Percentiles rank a stretch among this genome's conserved stretches.
Conservation (phyloP, 768 basidiomycete species). For the Pleurotus salmoneostramineus region DNA sequence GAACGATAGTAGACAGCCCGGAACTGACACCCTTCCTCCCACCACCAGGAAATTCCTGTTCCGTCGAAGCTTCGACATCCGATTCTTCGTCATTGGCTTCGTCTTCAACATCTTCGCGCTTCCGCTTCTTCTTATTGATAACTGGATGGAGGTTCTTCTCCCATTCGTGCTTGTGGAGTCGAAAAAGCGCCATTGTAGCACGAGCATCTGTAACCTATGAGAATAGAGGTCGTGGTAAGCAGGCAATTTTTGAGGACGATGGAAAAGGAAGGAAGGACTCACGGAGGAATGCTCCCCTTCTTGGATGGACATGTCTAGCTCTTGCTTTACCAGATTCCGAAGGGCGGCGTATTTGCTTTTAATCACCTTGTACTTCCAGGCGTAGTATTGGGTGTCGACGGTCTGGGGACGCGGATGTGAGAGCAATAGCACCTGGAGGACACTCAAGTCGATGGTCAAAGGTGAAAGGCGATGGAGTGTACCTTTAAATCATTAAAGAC, state of each 20-base stretch:
- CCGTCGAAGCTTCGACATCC: slow-evolving; percentile 13
- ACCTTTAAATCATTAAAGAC: slow-evolving; percentile 89
- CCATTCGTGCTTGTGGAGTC: slow-evolving; percentile 80
- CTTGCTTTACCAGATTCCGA: slow-evolving; percentile 74
- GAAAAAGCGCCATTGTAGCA: slow-evolving; percentile 92
- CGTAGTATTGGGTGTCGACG: slow-evolving; percentile 68
- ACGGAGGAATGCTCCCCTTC: slow-evolving; percentile 89
- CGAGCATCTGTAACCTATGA: slow-evolving; percentile 85
- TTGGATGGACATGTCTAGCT: slow-evolving; percentile 80
- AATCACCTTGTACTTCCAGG: slow-evolving; percentile 53
- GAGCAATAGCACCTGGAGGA: slow-evolving; percentile 57
- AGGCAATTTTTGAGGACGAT: neutral
- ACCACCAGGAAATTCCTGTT: slow-evolving; percentile 37
- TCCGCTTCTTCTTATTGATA: slow-evolving; percentile 16
- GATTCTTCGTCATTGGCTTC: slow-evolving; percentile 10
- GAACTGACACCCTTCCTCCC: slow-evolving; percentile 65
- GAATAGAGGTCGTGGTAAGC: neutral
- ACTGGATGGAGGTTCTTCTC: slow-evolving; percentile 46
- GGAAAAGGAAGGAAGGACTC: slow-evolving; percentile 22
- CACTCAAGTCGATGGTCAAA: neutral
- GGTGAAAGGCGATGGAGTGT: slow-evolving; percentile 11
- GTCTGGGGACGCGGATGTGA: slow-evolving; percentile 63
- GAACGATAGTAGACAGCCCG: slow-evolving; percentile 50
- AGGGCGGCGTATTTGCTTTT: slow-evolving; percentile 72
- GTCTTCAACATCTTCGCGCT: slow-evolving; percentile 11